Base-by-base conservation (phyloP, 352 stramenopile genomes). In the Phytophthora citricola region DNA sequence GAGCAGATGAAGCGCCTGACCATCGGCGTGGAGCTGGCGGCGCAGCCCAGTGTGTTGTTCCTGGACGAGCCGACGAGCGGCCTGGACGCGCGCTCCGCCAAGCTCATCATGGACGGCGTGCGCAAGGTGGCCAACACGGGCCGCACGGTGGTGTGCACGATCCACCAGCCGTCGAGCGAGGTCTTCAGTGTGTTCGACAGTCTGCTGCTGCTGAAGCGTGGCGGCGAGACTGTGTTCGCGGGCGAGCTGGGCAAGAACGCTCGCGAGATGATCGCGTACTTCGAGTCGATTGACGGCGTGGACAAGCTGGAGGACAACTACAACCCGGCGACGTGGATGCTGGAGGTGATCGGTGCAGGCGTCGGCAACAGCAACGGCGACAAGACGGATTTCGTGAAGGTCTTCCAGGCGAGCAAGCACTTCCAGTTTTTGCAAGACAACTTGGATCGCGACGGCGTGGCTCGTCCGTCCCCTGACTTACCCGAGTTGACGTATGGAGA, bases 91-190 rank as follows among this genome's bases (percentile, higher is more conserved):
- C 91, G 81, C 53, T 87, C 77, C 1, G 94, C 94, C n/a, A 88
- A 96, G 48, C 75, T 94, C 41, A 71, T 98, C 20, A 92, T 97
- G 63, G 76, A 89, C 14, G 81, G 94, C 3, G 76, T 97, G 12
- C 88, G 92, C 50, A 95, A 96, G 63, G 81, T 97, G 43, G 90
- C 92, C 4, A 44, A 75, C 56, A 81, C 80, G 20, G 89, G 89
- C 0, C 71, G 81, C 9, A 95, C 85, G 3, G 72, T 98, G 11
- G 67, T 98, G 6, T 97, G 94, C 43, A 98, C 91, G 26, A 98
- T 98, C 70, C 94, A 98, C 69, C 92, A 98, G 75, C 94, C 94
- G 36, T 87, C 79, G 9, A 84, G 81, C 1, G 85, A 97, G 44
- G 85, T 97, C 1, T 97, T 97, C 44, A 81, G 49, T 31, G 58